A percentile compares a stretch with the other conserved stretches of the same genome.
phyloP scores from a whole-genome alignment of 176 grass and related monocot species.

The Pontederia crassipes region DNA sequence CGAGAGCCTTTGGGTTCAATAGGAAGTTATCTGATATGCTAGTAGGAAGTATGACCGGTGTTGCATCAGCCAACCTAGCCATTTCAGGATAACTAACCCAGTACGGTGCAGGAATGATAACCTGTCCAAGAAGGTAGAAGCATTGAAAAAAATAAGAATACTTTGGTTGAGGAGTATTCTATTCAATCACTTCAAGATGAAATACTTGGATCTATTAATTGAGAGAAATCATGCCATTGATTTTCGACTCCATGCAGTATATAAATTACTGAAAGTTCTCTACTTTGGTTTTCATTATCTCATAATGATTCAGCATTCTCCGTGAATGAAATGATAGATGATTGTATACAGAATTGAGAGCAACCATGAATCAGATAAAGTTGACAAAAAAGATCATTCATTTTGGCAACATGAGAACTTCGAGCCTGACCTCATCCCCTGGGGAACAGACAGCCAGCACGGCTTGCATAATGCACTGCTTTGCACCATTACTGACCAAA shows the following conservation, averaged over 20 bases:
- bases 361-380: neutral
- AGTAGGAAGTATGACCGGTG: slow-evolving; percentile 71
- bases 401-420: neutral
- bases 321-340: too few species aligned
- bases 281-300: too few species aligned
- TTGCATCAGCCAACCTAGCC: slow-evolving; percentile 71
- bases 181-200: neutral
- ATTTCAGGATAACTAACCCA: slow-evolving; percentile 98
- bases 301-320: too few species aligned
- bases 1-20: slow-evolving; percentile 48
- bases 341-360: too few species aligned
- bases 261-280: too few species aligned
- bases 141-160: neutral
- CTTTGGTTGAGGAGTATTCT: neutral
- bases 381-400: neutral
- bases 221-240: too few species aligned
- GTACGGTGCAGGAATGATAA: slow-evolving; percentile 79
- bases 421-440: slow-evolving; percentile 56
- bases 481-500: slow-evolving; percentile 82
- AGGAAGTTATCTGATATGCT: slow-evolving; percentile 79
- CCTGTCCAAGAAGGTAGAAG: slow-evolving; percentile 22
- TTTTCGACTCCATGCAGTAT: too few species aligned
- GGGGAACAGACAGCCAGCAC: slow-evolving; percentile 76
- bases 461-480: slow-evolving; percentile 71
- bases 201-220: too few species aligned